These are phyloP conservation scores for Byssothecium circinans DNA, from an alignment of 2,329 filamentous ascomycete species.

Conservation along the genomic window DNA sequence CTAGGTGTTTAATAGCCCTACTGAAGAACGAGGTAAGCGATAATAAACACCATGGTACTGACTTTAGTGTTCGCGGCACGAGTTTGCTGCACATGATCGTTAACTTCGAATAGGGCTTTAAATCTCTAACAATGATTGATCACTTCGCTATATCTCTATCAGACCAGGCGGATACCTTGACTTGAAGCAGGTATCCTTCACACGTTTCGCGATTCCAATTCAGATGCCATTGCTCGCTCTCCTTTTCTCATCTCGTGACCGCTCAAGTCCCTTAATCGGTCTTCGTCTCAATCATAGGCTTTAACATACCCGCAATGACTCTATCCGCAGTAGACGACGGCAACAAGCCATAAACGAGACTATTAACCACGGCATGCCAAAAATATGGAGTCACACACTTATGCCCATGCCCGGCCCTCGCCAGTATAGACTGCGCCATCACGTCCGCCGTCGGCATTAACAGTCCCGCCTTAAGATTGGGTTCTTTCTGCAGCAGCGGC, in stretches of 20 bases:
- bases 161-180: too few relatives aligned
- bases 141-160: too few relatives aligned
- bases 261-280: neutral
- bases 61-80: too few relatives aligned
- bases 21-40: too few relatives aligned
- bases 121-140: too few relatives aligned
- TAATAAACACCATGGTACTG: too few relatives aligned
- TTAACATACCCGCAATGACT: constrained; percentile 12
- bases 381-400: constrained; percentile 7
- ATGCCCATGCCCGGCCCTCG: constrained; percentile 10
- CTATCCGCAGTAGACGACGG: constrained; percentile 12
- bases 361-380: constrained; percentile 6
- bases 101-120: too few relatives aligned
- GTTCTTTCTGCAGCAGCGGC: constrained; percentile 7
- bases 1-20: too few relatives aligned
- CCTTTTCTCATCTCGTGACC: too few relatives aligned
- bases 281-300: constrained; percentile 11
- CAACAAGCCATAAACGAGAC: neutral
- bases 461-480: constrained; percentile 1
- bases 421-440: constrained; percentile 6
- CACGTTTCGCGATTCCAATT: constrained; percentile 2
- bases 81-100: too few relatives aligned
- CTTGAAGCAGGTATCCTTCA: constrained; percentile 4
- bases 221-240: neutral
- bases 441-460: constrained; percentile 10